Evolutionary conservation across 2,329 filamentous ascomycete species (phyloP), one percentile per base, ranked within the genome.

Genomic region (Elsinoe batatas): DNA sequence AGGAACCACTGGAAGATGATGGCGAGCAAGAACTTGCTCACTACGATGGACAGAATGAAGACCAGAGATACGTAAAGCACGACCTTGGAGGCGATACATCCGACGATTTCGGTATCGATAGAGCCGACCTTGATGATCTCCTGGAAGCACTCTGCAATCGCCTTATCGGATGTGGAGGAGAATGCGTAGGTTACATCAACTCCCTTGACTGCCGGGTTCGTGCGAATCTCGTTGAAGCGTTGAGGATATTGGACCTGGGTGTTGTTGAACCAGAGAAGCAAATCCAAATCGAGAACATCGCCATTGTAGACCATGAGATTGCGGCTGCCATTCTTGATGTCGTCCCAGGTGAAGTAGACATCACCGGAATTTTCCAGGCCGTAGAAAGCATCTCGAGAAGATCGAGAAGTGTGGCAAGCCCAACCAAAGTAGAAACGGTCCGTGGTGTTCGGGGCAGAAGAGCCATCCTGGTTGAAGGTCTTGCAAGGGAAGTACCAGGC

Each of bases 401-500:
- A 70, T 5, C 74, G 71, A 0, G 84, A 85, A 1, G 93, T 97
- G 68, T 98, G 93, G 68, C 93, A 98, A 38, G 80, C 79, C 70
- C 93, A 96, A 32, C 94, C 93, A 32, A 83, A 73, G 68, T 96
- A 96, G 68, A 86, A 85, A 0, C 82, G 79, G 37, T 78, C 76
- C 0, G 88, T 91, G 40, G 74, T 69, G 68, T 98, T 96, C 1
- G 87, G 84, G 59, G 80, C 71, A 20, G 79, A 81, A 1, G 90
- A 95, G 20, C 93, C 93, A 67, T 98, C 93, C 71, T 97, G 93
- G 62, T 94, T 94, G 77, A 91, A 94, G 1, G 87, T 78, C 3
- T 79, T 84, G 76, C 93, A 98, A 2, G 93, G 93, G 68, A 97
- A 97, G 69, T 98, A 98, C 91, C 93, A 98, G 1, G 85, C 93